Evolutionary conservation across 75 land plant species (phyloP).

Genomic region (Chamaecyparis obtusa): DNA sequence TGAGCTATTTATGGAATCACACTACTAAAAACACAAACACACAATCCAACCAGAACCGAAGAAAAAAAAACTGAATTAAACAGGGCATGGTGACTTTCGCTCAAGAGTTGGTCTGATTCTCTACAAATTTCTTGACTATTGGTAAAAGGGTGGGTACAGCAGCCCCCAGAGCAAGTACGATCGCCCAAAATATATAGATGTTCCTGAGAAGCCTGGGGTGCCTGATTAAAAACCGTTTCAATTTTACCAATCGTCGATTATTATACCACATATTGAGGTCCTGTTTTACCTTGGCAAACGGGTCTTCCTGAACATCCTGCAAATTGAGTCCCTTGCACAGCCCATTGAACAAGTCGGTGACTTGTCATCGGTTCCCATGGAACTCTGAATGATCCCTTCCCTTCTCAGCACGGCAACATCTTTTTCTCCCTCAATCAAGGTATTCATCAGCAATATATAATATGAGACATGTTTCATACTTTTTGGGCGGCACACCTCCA

Average conservation of each 20-base stretch:
- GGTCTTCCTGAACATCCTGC: not conserved
- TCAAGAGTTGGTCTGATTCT: too few relatives aligned
- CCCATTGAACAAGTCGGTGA: not conserved
- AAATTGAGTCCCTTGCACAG: not conserved
- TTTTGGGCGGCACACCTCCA: not conserved
- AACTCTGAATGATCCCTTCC: not conserved
- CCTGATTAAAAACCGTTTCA: not conserved
- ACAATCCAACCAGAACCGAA: too few relatives aligned
- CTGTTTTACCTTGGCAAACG: not conserved
- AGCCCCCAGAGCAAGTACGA: not conserved
- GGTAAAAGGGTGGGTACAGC: not conserved
- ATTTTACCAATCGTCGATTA: not conserved
- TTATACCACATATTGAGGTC: not conserved
- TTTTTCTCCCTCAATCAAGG: not conserved
- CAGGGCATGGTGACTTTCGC: too few relatives aligned
- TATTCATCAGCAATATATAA: not conserved
- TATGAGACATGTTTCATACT: not conserved
- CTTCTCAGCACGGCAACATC: not conserved
- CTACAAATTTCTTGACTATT: too few relatives aligned
- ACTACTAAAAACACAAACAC: too few relatives aligned
- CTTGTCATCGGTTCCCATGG: not conserved
- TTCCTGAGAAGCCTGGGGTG: not conserved
- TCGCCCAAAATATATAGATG: not conserved
- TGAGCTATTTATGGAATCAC: too few relatives aligned
- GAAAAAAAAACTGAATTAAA: too few relatives aligned